Evolutionary conservation across 1,284 basidiomycete genomes (phyloP).

Genomic region (Athelia sp.): DNA sequence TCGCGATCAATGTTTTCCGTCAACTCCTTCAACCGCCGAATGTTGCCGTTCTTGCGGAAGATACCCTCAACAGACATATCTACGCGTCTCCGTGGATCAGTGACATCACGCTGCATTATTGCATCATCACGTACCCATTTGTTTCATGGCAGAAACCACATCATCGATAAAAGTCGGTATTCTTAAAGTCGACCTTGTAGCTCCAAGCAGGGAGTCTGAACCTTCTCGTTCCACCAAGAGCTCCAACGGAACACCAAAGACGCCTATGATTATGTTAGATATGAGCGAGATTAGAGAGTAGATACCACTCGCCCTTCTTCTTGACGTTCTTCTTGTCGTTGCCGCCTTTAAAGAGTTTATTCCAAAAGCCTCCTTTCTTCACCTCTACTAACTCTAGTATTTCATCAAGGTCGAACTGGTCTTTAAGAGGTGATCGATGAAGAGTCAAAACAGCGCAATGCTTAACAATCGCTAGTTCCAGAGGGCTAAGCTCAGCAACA

Average conservation of each 20-base stretch:
- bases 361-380: slow-evolving; percentile 96
- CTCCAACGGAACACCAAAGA: slow-evolving; percentile 93
- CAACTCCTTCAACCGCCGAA: slow-evolving; percentile 86
- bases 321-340: slow-evolving; percentile 85
- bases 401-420: slow-evolving; percentile 88
- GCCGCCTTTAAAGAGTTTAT: slow-evolving; percentile 90
- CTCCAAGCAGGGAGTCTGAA: slow-evolving; percentile 88
- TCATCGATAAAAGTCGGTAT: slow-evolving; percentile 98
- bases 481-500: slow-evolving; percentile 78
- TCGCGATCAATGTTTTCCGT: slow-evolving; percentile 94
- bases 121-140: slow-evolving; percentile 80
- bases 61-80: slow-evolving; percentile 99
- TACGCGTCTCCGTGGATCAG: slow-evolving; percentile 25
- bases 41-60: slow-evolving; percentile 98
- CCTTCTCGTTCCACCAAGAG: slow-evolving; percentile 94
- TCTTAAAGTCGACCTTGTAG: slow-evolving; percentile 79
- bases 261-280: slow-evolving; percentile 38
- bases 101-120: slow-evolving; percentile 6
- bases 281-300: slow-evolving; percentile 2
- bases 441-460: slow-evolving; percentile 87
- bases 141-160: slow-evolving; percentile 95
- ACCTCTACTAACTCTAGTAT: slow-evolving; percentile 89
- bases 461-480: slow-evolving; percentile 90
- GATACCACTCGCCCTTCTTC: slow-evolving; percentile 73
- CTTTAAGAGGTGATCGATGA: slow-evolving; percentile 71